Percentiles rank a stretch among this genome's conserved stretches.
Evolutionary conservation across 148 eudicot genomes (phyloP).

Genomic region (Fagopyrum esculentum): DNA sequence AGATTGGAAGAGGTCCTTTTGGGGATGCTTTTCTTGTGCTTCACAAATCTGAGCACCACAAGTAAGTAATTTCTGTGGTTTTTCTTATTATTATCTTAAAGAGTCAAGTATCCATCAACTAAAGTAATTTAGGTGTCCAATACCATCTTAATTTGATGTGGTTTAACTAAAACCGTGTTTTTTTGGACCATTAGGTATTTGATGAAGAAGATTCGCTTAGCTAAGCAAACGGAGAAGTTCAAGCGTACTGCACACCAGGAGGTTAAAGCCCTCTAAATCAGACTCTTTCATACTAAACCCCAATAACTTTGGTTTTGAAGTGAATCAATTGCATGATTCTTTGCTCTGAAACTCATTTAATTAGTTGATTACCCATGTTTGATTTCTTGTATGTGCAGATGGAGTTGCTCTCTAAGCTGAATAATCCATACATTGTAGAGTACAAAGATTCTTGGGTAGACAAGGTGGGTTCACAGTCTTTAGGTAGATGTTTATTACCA

Average conservation of each 20-base stretch:
- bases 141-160: neutral
- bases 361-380: neutral
- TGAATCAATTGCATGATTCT: neutral
- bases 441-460: constrained; percentile 94
- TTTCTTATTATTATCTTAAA: too few species aligned
- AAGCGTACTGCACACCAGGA: constrained; percentile 67
- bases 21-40: constrained; percentile 72
- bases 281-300: neutral
- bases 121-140: too few species aligned
- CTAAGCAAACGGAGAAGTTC: constrained; percentile 78
- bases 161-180: neutral
- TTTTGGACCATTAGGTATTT: constrained; percentile 49
- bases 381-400: constrained; percentile 39
- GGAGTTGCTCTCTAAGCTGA: constrained; percentile 64
- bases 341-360: neutral
- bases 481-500: neutral
- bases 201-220: constrained; percentile 79
- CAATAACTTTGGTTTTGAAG: neutral
- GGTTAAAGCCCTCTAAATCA: constrained; percentile 24
- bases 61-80: constrained; percentile 33
- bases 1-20: constrained; percentile 75
- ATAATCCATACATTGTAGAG: constrained; percentile 75
- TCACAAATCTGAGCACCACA: constrained; percentile 54
- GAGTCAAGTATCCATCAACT: too few species aligned
- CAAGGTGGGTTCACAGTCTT: constrained; percentile 45